A percentile compares a stretch with the other conserved stretches of the same genome.
phyloP scores from a whole-genome alignment of 1,284 basidiomycete genomes.

The Trametes hirsuta region DNA sequence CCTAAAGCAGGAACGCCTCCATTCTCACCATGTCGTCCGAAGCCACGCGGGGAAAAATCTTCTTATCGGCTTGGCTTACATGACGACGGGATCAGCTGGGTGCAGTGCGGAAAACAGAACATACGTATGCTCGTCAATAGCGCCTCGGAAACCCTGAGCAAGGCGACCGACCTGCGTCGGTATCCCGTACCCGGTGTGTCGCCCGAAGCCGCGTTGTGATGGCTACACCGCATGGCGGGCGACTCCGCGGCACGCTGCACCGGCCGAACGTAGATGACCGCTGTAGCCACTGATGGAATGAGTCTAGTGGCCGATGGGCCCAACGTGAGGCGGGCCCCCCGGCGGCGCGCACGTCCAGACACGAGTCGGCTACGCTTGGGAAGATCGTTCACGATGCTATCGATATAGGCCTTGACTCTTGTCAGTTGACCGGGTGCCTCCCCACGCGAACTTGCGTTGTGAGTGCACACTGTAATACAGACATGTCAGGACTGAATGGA shows the following conservation, averaged over 20 bases:
- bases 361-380: conserved; percentile 5
- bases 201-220: conserved; percentile 20
- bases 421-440: conserved; percentile 11
- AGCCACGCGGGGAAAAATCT: background rate
- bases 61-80: conserved; percentile 3
- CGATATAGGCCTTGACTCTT: background rate
- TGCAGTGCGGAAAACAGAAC: background rate
- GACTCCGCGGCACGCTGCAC: conserved; percentile 1
- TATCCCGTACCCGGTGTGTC: conserved; percentile 5
- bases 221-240: conserved; percentile 1
- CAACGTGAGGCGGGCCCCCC: background rate
- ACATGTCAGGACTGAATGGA: background rate
- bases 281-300: background rate
- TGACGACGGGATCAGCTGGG: conserved; percentile 5
- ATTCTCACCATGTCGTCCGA: background rate
- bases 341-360: background rate
- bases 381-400: conserved; percentile 11
- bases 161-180: conserved; percentile 8
- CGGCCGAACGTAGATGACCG: background rate
- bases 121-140: background rate
- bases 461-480: background rate
- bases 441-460: background rate
- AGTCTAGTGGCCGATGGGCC: background rate
- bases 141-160: conserved; percentile 6
- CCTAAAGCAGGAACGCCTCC: conserved; percentile 1